A percentile compares a stretch with the other conserved stretches of the same genome.
Evolutionary conservation across 2,329 filamentous ascomycete species (phyloP).

Genomic region (Colletotrichum eleusines): DNA sequence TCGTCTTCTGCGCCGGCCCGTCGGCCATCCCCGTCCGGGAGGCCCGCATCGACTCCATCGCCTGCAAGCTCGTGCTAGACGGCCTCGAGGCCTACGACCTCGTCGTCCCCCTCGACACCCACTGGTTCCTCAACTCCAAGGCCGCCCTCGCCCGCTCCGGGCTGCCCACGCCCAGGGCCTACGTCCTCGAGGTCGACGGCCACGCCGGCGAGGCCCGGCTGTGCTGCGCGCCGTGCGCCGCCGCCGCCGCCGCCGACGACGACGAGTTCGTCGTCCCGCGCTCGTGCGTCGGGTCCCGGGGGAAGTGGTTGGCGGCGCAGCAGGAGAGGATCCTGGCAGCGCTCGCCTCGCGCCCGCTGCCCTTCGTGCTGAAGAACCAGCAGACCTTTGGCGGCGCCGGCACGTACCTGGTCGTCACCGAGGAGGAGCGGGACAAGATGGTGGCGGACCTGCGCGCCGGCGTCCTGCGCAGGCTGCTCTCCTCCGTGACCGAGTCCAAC

Average conservation of each 20-base stretch:
- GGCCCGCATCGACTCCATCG: slow-evolving; percentile 47
- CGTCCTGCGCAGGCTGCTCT: slow-evolving; percentile 48
- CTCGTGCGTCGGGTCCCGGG: slow-evolving; percentile 46
- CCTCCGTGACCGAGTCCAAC: slow-evolving; percentile 48
- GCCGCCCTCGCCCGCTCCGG: slow-evolving; percentile 50
- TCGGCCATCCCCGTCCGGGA: slow-evolving; percentile 45
- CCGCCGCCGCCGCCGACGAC: slow-evolving; percentile 13
- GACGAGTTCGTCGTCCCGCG: slow-evolving; percentile 45
- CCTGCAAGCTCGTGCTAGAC: slow-evolving; percentile 49
- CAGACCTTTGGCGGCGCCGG: slow-evolving; percentile 54
- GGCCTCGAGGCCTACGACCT: slow-evolving; percentile 48
- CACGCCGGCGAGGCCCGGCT: slow-evolving; percentile 34
- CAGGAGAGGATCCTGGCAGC: slow-evolving; percentile 45
- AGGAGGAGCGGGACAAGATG: slow-evolving; percentile 46
- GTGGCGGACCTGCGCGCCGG: slow-evolving; percentile 46
- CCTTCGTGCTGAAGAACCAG: slow-evolving; percentile 55
- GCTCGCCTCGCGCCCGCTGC: slow-evolving; percentile 45
- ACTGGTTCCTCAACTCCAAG: slow-evolving; percentile 54
- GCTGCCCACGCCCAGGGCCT: slow-evolving; percentile 49
- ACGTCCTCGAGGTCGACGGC: slow-evolving; percentile 46
- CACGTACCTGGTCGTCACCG: slow-evolving; percentile 49
- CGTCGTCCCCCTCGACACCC: slow-evolving; percentile 48
- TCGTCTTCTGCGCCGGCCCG: slow-evolving; percentile 51
- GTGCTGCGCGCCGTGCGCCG: slow-evolving; percentile 47
- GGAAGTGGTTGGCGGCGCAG: slow-evolving; percentile 48